Evolutionary conservation across 345 rosid species (phyloP).

Genomic region (Salix koriyanagi): DNA sequence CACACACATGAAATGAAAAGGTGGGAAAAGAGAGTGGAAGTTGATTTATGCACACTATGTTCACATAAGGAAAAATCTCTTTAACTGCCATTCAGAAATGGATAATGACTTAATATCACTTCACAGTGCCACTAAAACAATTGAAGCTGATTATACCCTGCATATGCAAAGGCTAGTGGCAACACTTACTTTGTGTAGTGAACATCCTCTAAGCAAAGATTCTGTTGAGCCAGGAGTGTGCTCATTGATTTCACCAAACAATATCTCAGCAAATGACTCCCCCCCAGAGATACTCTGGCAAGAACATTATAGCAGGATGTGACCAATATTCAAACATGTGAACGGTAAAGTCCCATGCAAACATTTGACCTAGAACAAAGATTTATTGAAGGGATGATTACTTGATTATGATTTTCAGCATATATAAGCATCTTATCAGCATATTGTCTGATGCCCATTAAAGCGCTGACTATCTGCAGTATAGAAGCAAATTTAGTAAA

Average conservation of each 20-base stretch:
- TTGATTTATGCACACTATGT: not conserved
- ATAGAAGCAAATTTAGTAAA: slow-evolving; percentile 1
- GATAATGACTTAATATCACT: not conserved
- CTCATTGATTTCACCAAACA: slow-evolving; percentile 55
- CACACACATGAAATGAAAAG: not conserved
- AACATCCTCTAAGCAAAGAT: slow-evolving; percentile 55
- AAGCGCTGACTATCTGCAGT: slow-evolving; percentile 70
- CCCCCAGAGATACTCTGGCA: slow-evolving; percentile 91
- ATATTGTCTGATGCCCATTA: slow-evolving; percentile 60
- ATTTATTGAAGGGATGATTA: slow-evolving; percentile 26
- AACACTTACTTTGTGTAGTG: slow-evolving; percentile 59
- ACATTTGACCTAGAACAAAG: slow-evolving; percentile 11
- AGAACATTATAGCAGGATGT: slow-evolving; percentile 13
- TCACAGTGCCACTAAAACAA: not conserved
- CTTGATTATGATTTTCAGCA: slow-evolving; percentile 87
- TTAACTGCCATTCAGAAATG: not conserved
- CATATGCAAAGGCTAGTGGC: not conserved
- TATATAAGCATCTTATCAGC: slow-evolving; percentile 79
- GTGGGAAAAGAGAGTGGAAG: not conserved
- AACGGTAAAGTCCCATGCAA: not conserved
- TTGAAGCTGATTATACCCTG: not conserved
- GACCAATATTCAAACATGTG: slow-evolving; percentile 12
- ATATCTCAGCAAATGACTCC: slow-evolving; percentile 78
- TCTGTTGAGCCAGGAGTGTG: slow-evolving; percentile 47
- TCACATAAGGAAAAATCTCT: not conserved